These are phyloP conservation scores for Stephania yunnanensis DNA, from an alignment of 164 flowering plant genomes.

Conservation along the genomic window DNA sequence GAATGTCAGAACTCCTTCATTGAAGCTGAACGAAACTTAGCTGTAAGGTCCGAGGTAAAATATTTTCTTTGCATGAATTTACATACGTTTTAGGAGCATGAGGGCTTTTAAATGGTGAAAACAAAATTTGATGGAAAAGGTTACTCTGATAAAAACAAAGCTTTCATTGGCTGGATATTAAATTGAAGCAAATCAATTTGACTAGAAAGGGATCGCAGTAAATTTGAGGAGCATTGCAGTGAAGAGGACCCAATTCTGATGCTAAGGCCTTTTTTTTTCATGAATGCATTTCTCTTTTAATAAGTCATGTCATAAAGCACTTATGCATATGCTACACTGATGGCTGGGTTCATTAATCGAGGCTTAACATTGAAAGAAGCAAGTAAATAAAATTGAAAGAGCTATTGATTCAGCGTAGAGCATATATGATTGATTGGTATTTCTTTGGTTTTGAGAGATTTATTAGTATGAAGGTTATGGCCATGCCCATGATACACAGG, in stretches of 20 bases:
- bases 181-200: not conserved
- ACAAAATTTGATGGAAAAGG: not conserved
- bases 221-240: no score
- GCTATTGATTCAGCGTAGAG: not conserved
- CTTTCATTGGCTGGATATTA: not conserved
- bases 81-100: no score
- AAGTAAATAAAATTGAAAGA: not conserved
- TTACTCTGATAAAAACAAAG: not conserved
- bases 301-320: no score
- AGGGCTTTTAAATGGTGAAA: no score
- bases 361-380: no score
- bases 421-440: not conserved
- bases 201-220: no score
- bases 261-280: no score
- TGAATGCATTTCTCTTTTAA: no score
- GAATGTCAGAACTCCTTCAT: constrained; percentile 41
- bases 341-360: no score
- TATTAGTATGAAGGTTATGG: not conserved
- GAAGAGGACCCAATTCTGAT: no score
- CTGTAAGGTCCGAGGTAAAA: constrained; percentile 66
- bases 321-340: no score
- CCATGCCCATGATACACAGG: not conserved
- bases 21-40: constrained; percentile 47
- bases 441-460: not conserved
- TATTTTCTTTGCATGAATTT: not conserved